phyloP scores from a whole-genome alignment of 495 filamentous ascomycete species.

The Mytilinidion resinicola region DNA sequence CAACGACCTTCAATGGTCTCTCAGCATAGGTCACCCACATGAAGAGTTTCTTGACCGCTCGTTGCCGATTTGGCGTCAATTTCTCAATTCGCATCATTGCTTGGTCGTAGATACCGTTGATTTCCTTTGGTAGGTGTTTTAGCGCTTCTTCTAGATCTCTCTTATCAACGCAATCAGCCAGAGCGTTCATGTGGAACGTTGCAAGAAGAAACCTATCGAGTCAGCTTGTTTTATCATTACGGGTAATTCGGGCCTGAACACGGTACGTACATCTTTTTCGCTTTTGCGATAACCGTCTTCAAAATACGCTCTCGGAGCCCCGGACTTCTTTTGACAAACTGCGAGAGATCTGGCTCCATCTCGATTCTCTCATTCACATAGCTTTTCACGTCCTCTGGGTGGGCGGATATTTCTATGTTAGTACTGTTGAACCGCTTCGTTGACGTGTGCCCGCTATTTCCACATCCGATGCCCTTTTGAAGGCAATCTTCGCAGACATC shows the following conservation, averaged over 20 bases:
- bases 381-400: conserved; percentile 14
- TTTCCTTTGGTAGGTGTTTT: conserved; percentile 27
- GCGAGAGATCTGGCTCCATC: conserved; percentile 3
- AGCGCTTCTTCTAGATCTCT: conserved; percentile 32
- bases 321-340: not conserved
- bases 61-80: conserved; percentile 11
- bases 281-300: conserved; percentile 8
- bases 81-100: conserved; percentile 39
- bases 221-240: not conserved
- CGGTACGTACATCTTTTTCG: conserved; percentile 16
- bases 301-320: conserved; percentile 3
- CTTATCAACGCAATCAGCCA: conserved; percentile 35
- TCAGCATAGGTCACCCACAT: conserved; percentile 15
- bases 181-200: conserved; percentile 36
- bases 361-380: conserved; percentile 14
- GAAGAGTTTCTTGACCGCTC: conserved; percentile 15
- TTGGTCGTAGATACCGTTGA: conserved; percentile 36
- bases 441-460: conserved; percentile 4
- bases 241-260: not conserved
- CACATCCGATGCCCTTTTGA: not conserved
- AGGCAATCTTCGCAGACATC: conserved; percentile 13
- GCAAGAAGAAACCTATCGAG: conserved; percentile 40
- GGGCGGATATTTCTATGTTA: conserved; percentile 13
- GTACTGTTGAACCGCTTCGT: conserved; percentile 8
- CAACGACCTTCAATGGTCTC: conserved; percentile 3